phyloP scores from a whole-genome alignment of 768 basidiomycete species.

The Rhodotorula taiwanensis region DNA sequence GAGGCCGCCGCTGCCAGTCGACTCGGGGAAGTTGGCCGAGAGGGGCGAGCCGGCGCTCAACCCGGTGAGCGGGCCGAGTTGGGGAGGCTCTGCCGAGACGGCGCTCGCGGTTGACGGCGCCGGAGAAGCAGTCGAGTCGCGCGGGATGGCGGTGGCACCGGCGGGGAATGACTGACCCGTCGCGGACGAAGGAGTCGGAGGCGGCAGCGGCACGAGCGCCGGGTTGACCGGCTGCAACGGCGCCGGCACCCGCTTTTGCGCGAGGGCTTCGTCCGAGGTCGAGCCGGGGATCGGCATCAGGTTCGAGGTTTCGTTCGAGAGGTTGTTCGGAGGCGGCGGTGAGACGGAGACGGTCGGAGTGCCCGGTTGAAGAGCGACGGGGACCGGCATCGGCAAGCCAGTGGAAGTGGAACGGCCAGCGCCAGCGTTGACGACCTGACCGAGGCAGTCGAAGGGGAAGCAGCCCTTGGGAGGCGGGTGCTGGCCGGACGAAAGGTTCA shows the following conservation, averaged over 20 bases:
- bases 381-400: not conserved
- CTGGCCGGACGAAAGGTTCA: constrained; percentile 17
- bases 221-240: constrained; percentile 13
- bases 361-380: constrained; percentile 4
- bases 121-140: not conserved
- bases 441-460: constrained; percentile 37
- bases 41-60: constrained; percentile 14
- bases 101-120: not conserved
- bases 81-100: constrained; percentile 2
- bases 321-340: not conserved
- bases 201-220: constrained; percentile 25
- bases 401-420: not conserved
- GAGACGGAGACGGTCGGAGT: not conserved
- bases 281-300: too few species aligned
- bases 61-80: constrained; percentile 15
- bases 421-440: not conserved
- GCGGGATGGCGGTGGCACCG: constrained; percentile 6
- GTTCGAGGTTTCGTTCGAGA: too few species aligned
- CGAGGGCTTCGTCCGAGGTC: too few species aligned
- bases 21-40: constrained; percentile 12
- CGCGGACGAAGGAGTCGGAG: constrained; percentile 16
- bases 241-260: too few species aligned
- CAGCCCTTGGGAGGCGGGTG: constrained; percentile 23
- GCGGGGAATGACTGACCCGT: too few species aligned
- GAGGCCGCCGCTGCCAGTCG: not conserved